Evolutionary conservation across 1,139 yeast genomes (phyloP).

Genomic region (Pichia sp.): DNA sequence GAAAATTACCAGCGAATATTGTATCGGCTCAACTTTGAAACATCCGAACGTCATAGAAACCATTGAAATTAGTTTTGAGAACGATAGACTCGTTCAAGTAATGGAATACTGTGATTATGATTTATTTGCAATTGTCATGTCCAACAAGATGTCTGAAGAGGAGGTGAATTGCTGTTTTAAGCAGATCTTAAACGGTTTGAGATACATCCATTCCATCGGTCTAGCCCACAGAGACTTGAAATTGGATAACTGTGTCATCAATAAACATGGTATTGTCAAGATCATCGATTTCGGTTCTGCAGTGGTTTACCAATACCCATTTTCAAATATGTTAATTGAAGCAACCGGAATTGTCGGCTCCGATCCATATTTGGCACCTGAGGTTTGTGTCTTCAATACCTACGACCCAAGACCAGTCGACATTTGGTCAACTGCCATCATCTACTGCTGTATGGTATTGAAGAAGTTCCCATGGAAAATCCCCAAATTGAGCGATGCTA

Average conservation of each 20-base stretch:
- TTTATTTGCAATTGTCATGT: slow-evolving; percentile 96
- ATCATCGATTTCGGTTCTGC: slow-evolving; percentile 96
- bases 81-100: slow-evolving; percentile 82
- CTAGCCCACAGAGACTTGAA: slow-evolving; percentile 94
- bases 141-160: slow-evolving; percentile 79
- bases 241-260: slow-evolving; percentile 89
- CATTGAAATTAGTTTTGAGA: slow-evolving; percentile 84
- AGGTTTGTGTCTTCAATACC: slow-evolving; percentile 67
- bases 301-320: slow-evolving; percentile 88
- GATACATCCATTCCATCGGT: slow-evolving; percentile 81
- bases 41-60: slow-evolving; percentile 95
- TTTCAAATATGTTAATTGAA: slow-evolving; percentile 68
- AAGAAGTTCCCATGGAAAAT: slow-evolving; percentile 97
- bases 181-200: slow-evolving; percentile 80
- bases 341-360: slow-evolving; percentile 97
- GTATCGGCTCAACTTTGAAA: slow-evolving; percentile 92
- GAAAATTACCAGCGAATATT: slow-evolving; percentile 94
- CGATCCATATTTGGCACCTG: slow-evolving; percentile 97
- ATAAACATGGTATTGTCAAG: slow-evolving; percentile 80
- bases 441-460: slow-evolving; percentile 92
- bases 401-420: slow-evolving; percentile 94
- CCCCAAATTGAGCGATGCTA: slow-evolving; percentile 81
- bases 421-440: slow-evolving; percentile 92
- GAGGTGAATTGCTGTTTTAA: slow-evolving; percentile 89
- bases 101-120: slow-evolving; percentile 98